Conservation (phyloP, 345 rosid species). For the Trapa bicornis region DNA sequence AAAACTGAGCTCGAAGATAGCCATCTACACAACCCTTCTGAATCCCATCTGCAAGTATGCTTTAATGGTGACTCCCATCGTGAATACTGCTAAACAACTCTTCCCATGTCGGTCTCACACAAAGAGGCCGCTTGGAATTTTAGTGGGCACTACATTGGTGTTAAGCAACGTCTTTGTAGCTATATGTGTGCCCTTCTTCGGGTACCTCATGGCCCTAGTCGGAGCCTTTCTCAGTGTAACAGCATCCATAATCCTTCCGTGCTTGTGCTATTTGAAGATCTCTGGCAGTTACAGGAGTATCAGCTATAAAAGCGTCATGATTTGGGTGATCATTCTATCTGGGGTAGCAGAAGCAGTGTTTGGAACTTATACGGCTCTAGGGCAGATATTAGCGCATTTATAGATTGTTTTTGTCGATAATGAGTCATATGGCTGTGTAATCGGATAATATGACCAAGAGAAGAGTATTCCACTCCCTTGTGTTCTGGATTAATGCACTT, state of each 20-base stretch:
- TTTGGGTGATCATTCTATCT: slow-evolving; percentile 12
- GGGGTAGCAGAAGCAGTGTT: slow-evolving; percentile 5
- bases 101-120: slow-evolving; percentile 9
- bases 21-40: slow-evolving; percentile 21
- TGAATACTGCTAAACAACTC: slow-evolving; percentile 13
- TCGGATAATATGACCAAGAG: not conserved
- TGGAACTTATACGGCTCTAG: slow-evolving; percentile 20
- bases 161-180: slow-evolving; percentile 18
- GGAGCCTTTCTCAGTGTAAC: slow-evolving; percentile 20
- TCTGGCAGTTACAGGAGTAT: slow-evolving; percentile 8
- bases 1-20: slow-evolving; percentile 14
- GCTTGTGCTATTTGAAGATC: slow-evolving; percentile 24
- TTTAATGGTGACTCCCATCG: slow-evolving; percentile 18
- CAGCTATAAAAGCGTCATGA: slow-evolving; percentile 3
- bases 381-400: slow-evolving; percentile 3
- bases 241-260: slow-evolving; percentile 17
- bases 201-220: slow-evolving; percentile 18
- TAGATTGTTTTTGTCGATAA: not conserved
- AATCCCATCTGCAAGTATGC: slow-evolving; percentile 24
- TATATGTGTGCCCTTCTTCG: slow-evolving; percentile 16
- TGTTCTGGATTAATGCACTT: not conserved
- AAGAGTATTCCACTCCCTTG: not conserved
- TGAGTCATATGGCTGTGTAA: not conserved
- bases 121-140: slow-evolving; percentile 4
- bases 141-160: slow-evolving; percentile 15